Conservation (phyloP, 1,139 yeast species). For the Sugiyamaella castrensis region DNA sequence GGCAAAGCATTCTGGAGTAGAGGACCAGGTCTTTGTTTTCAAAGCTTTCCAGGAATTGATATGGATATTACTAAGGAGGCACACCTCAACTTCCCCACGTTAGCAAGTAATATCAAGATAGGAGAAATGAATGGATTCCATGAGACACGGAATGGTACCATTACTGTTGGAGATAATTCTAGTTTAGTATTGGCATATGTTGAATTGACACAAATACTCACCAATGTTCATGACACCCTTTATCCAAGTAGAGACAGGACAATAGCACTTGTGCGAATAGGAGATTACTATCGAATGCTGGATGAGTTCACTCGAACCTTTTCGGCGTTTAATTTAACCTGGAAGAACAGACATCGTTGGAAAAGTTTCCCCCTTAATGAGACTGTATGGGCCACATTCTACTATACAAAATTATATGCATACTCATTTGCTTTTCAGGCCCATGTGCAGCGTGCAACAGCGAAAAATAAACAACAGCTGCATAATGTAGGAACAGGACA, state of each 20-base stretch:
- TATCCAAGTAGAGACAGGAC: slow-evolving; percentile 28
- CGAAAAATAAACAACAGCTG: slow-evolving; percentile 12
- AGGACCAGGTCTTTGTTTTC: slow-evolving; percentile 29
- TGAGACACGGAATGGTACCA: slow-evolving; percentile 2
- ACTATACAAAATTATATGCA: slow-evolving; percentile 26
- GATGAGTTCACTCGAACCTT: slow-evolving; percentile 29
- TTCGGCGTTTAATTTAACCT: slow-evolving; percentile 24
- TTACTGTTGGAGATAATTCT: slow-evolving; percentile 18
- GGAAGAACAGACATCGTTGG: slow-evolving; percentile 24
- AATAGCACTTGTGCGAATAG: slow-evolving; percentile 24
- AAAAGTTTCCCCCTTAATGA: slow-evolving; percentile 24
- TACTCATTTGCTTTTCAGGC: slow-evolving; percentile 29
- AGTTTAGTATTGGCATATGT: slow-evolving; percentile 24
- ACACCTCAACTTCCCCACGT: slow-evolving; percentile 25
- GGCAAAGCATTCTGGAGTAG: slow-evolving; percentile 30
- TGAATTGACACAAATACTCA: slow-evolving; percentile 27
- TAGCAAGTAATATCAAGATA: slow-evolving; percentile 8
- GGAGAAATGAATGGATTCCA: neutral
- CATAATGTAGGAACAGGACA: slow-evolving; percentile 7
- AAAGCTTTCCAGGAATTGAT: slow-evolving; percentile 22
- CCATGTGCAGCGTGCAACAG: slow-evolving; percentile 23
- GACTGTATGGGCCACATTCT: slow-evolving; percentile 25
- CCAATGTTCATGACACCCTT: slow-evolving; percentile 28
- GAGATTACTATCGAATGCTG: slow-evolving; percentile 25
- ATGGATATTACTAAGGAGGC: slow-evolving; percentile 20